These are phyloP conservation scores for Tylopilus rubrobrunneus DNA, from an alignment of 768 basidiomycete genomes.

Conservation along the genomic window DNA sequence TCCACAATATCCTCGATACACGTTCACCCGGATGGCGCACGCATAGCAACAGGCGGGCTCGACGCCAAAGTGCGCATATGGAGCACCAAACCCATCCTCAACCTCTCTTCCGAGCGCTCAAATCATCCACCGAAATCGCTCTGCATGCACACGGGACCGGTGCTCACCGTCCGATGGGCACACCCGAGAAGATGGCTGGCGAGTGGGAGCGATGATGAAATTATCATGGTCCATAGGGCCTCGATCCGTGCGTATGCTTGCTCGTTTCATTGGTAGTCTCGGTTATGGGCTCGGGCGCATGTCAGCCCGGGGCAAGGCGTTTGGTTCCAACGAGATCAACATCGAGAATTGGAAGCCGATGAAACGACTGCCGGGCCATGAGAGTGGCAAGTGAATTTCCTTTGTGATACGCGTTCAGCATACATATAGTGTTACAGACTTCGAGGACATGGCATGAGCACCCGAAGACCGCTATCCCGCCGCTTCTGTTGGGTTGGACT, in stretches of 20 bases:
- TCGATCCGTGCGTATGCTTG: slow-evolving; percentile 72
- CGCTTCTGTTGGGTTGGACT: slow-evolving; percentile 91
- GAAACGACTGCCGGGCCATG: slow-evolving; percentile 88
- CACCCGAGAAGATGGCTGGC: slow-evolving; percentile 92
- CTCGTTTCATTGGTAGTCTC: background rate
- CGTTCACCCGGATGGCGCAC: slow-evolving; percentile 92
- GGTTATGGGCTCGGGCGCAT: slow-evolving; percentile 36
- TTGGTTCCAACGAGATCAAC: slow-evolving; percentile 94
- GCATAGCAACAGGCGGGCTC: slow-evolving; percentile 95
- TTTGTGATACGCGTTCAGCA: background rate
- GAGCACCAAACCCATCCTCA: slow-evolving; percentile 95
- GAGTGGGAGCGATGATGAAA: slow-evolving; percentile 93
- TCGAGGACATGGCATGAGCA: slow-evolving; percentile 94
- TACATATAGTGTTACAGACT: slow-evolving; percentile 53
- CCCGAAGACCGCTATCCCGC: slow-evolving; percentile 90
- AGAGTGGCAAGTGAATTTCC: slow-evolving; percentile 63
- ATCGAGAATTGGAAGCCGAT: slow-evolving; percentile 96
- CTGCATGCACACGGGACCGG: slow-evolving; percentile 93
- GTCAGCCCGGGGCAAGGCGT: slow-evolving; percentile 78
- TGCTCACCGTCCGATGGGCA: slow-evolving; percentile 90
- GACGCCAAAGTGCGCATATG: slow-evolving; percentile 97
- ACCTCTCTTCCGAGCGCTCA: slow-evolving; percentile 58
- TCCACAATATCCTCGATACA: slow-evolving; percentile 93
- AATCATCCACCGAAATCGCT: slow-evolving; percentile 80
- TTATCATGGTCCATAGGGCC: slow-evolving; percentile 97